These are phyloP conservation scores for Plenodomus lindquistii DNA, from an alignment of 2,329 filamentous ascomycete species.

Conservation along the genomic window DNA sequence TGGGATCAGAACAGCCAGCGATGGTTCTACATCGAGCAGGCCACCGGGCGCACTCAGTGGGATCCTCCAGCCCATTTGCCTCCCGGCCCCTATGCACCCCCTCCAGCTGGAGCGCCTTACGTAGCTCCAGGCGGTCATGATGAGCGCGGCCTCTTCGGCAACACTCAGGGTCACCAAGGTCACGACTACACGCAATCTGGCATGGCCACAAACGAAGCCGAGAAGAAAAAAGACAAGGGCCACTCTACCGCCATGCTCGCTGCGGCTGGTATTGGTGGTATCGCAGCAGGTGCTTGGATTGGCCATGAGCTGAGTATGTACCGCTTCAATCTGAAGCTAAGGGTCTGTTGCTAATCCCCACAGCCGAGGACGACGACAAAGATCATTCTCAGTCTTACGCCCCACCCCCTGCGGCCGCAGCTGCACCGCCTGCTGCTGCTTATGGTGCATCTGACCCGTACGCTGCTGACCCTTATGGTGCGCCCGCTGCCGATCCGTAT, in stretches of 20 bases:
- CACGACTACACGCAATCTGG: slow-evolving; percentile 29
- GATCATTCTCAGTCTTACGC: slow-evolving; percentile 15
- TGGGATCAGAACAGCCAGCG: slow-evolving; percentile 65
- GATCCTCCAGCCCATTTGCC: slow-evolving; percentile 55
- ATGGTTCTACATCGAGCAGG: slow-evolving; percentile 67
- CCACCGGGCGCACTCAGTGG: slow-evolving; percentile 67
- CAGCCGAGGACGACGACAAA: slow-evolving; percentile 41
- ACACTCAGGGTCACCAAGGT: slow-evolving; percentile 30
- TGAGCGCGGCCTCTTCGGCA: slow-evolving; percentile 34
- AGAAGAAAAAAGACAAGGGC: slow-evolving; percentile 49
- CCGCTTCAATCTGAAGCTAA: not conserved
- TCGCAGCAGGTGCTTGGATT: slow-evolving; percentile 63
- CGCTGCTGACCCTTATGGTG: slow-evolving; percentile 17
- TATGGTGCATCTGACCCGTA: slow-evolving; percentile 14
- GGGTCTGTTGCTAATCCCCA: slow-evolving; percentile 9
- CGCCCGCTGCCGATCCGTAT: slow-evolving; percentile 11
- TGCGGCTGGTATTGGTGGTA: slow-evolving; percentile 60
- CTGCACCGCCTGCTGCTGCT: slow-evolving; percentile 15
- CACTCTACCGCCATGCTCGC: slow-evolving; percentile 55
- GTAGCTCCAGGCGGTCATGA: slow-evolving; percentile 25
- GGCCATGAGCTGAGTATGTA: slow-evolving; percentile 60
- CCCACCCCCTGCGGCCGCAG: slow-evolving; percentile 17
- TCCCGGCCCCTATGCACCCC: slow-evolving; percentile 39
- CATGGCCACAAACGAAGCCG: slow-evolving; percentile 28
- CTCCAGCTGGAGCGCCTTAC: slow-evolving; percentile 32